Conservation (phyloP, 2,329 filamentous ascomycete species). For the Triangularia setosa region DNA sequence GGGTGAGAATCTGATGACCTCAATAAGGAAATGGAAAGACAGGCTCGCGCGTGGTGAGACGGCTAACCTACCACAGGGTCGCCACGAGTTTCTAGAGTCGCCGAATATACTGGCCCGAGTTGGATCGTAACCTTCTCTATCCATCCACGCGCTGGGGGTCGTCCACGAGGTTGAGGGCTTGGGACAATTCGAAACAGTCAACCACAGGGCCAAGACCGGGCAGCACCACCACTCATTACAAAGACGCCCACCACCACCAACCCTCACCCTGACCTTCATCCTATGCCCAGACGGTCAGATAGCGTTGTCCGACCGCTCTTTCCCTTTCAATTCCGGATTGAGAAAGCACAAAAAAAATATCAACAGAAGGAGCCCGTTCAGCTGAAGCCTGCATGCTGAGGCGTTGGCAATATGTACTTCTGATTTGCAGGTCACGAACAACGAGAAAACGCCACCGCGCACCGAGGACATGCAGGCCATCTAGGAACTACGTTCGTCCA, state of each 20-base stretch:
- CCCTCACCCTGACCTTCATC: neutral
- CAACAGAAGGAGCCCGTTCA: neutral
- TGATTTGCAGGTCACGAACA: neutral
- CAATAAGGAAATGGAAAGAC: neutral
- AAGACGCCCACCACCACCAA: neutral
- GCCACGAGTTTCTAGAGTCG: neutral
- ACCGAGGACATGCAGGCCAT: neutral
- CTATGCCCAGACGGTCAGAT: neutral
- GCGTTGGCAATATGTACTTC: neutral
- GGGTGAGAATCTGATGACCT: no score
- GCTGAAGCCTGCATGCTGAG: neutral
- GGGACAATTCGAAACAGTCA: conserved; percentile 5
- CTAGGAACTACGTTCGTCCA: neutral
- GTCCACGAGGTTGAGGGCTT: neutral
- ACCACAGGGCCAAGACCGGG: neutral
- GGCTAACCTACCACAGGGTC: neutral
- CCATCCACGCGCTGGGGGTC: neutral
- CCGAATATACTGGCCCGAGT: neutral
- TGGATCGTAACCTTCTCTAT: neutral
- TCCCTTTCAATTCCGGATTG: neutral
- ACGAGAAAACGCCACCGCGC: neutral
- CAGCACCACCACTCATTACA: neutral
- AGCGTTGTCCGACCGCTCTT: neutral
- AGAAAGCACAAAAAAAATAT: neutral
- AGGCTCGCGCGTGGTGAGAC: neutral